Conservation (phyloP, 2,329 filamentous ascomycete genomes). For the Diaporthe sp. region DNA sequence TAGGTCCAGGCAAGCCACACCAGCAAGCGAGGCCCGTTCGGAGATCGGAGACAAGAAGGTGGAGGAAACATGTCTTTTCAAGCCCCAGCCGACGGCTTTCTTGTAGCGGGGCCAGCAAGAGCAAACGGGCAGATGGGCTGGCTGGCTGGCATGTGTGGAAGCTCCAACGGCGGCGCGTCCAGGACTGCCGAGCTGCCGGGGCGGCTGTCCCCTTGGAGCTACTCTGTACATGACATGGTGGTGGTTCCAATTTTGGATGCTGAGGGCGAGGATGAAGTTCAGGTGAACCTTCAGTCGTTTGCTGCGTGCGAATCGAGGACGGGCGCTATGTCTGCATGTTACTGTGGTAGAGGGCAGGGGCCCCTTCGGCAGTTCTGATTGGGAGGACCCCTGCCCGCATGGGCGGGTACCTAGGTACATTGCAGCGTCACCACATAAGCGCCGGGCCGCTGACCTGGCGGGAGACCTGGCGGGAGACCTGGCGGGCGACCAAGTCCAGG, state of each 20-base stretch:
- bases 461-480: background rate
- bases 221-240: background rate
- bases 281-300: background rate
- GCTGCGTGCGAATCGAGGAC: background rate
- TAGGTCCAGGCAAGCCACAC: slow-evolving; percentile 7
- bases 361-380: slow-evolving; percentile 21
- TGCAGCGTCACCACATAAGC: background rate
- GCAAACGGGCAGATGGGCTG: background rate
- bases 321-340: background rate
- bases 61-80: background rate
- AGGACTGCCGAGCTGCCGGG: background rate
- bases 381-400: background rate
- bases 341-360: background rate
- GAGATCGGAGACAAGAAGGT: slow-evolving; percentile 13
- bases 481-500: no score
- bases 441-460: slow-evolving; percentile 16
- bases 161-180: background rate
- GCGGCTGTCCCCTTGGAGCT: background rate
- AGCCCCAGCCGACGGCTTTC: background rate
- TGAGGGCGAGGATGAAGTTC: background rate
- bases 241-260: slow-evolving; percentile 5
- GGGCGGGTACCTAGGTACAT: background rate
- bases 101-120: background rate
- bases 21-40: background rate
- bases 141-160: background rate